Conservation (phyloP, 495 filamentous ascomycete genomes). For the Aspergillus heteromorphus region DNA sequence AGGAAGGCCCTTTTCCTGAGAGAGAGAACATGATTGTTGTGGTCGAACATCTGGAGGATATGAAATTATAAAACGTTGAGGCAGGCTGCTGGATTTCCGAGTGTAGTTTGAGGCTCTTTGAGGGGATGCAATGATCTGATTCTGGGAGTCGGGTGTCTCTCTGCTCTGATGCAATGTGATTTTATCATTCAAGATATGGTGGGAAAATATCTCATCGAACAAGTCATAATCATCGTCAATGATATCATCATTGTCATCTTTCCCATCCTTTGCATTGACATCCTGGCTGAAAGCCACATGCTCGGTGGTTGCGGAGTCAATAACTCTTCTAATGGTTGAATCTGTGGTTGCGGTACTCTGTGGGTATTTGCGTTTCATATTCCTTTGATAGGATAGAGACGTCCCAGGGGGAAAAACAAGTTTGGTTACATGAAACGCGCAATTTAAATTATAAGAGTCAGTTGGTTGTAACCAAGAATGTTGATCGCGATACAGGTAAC, state of each 20-base stretch:
- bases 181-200: slow-evolving; percentile 13
- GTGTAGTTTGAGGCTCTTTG: neutral
- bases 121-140: neutral
- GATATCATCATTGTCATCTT: slow-evolving; percentile 28
- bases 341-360: slow-evolving; percentile 4
- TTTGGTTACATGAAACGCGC: neutral
- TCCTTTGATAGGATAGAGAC: neutral
- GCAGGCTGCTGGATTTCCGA: slow-evolving; percentile 5
- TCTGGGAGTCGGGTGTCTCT: neutral
- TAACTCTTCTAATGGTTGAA: slow-evolving; percentile 24
- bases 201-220: slow-evolving; percentile 39
- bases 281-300: neutral
- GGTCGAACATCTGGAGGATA: neutral
- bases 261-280: neutral
- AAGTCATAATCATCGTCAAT: slow-evolving; percentile 51
- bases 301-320: slow-evolving; percentile 22
- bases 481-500: no score
- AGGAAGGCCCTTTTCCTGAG: slow-evolving; percentile 39
- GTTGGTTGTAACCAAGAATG: no score
- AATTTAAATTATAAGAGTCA: no score
- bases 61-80: slow-evolving; percentile 26
- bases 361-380: neutral
- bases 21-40: neutral
- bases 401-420: neutral
- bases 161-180: neutral